phyloP scores from a whole-genome alignment of 1,284 basidiomycete genomes.

The Athelia psychrophila region DNA sequence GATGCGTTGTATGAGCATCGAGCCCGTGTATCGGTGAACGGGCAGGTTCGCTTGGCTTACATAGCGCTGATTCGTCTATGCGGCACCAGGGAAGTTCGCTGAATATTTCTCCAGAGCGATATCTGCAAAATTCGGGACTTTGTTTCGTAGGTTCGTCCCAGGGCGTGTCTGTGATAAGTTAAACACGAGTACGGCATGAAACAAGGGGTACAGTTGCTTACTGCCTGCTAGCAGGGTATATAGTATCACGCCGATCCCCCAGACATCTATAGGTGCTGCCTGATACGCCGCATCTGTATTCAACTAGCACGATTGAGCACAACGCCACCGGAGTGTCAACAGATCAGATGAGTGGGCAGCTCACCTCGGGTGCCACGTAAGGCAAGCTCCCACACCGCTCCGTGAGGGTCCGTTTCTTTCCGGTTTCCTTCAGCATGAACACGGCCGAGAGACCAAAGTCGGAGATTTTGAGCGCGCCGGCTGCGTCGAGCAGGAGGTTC shows the following conservation, averaged over 20 bases:
- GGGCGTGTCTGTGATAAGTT: slow-evolving; percentile 90
- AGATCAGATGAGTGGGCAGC: slow-evolving; percentile 11
- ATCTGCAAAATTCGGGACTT: slow-evolving; percentile 80
- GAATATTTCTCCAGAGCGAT: slow-evolving; percentile 75
- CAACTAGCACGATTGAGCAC: slow-evolving; percentile 34
- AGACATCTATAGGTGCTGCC: slow-evolving; percentile 93
- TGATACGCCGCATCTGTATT: slow-evolving; percentile 62
- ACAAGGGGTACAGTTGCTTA: no score
- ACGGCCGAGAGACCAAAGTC: slow-evolving; percentile 96
- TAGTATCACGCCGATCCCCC: slow-evolving; percentile 96
- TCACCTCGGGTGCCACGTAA: slow-evolving; percentile 92
- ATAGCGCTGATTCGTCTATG: slow-evolving; percentile 57
- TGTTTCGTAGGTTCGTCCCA: slow-evolving; percentile 92
- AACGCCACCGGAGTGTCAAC: background rate
- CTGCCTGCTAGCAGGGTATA: slow-evolving; percentile 92
- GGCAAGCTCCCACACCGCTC: slow-evolving; percentile 93
- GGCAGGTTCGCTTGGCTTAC: slow-evolving; percentile 39
- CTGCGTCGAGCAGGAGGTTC: slow-evolving; percentile 82
- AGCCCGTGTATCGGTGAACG: background rate
- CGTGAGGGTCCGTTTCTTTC: slow-evolving; percentile 63
- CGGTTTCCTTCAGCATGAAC: slow-evolving; percentile 86
- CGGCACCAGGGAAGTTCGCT: slow-evolving; percentile 81
- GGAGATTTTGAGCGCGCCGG: slow-evolving; percentile 85
- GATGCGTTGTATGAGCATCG: background rate
- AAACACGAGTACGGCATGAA: no score